Conservation (phyloP, 805 yeast species). For the Schwanniomyces yamadae region DNA sequence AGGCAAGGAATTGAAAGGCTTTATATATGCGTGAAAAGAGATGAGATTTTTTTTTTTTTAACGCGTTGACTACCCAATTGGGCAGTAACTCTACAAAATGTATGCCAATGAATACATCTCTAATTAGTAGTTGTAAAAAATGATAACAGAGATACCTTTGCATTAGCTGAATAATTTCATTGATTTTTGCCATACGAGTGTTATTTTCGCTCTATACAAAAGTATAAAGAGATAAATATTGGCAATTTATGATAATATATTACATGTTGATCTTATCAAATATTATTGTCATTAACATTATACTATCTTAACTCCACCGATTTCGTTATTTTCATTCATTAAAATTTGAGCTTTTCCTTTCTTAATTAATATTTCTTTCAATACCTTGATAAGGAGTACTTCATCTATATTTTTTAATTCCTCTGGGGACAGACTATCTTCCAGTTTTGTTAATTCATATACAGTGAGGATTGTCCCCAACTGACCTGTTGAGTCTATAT, state of each 20-base stretch:
- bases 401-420: constrained; percentile 66
- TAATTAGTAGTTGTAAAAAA: background rate
- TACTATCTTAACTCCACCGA: constrained; percentile 77
- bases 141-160: constrained; percentile 9
- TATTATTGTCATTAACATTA: constrained; percentile 16
- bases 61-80: constrained; percentile 16
- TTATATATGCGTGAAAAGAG: constrained; percentile 6
- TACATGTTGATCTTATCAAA: background rate
- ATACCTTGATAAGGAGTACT: constrained; percentile 49
- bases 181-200: background rate
- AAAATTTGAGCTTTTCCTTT: constrained; percentile 73
- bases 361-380: constrained; percentile 55
- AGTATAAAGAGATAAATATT: background rate
- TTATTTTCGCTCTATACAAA: background rate
- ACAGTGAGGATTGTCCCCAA: constrained; percentile 73
- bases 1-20: constrained; percentile 1
- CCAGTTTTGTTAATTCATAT: constrained; percentile 71
- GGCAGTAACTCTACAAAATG: constrained; percentile 13
- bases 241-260: background rate
- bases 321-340: constrained; percentile 57
- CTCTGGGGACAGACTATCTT: constrained; percentile 52
- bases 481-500: constrained; percentile 71
- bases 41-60: constrained; percentile 7
- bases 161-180: constrained; percentile 1
- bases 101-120: constrained; percentile 24